Evolutionary conservation across 768 basidiomycete genomes (phyloP).

Genomic region (Filobasidium wieringae): DNA sequence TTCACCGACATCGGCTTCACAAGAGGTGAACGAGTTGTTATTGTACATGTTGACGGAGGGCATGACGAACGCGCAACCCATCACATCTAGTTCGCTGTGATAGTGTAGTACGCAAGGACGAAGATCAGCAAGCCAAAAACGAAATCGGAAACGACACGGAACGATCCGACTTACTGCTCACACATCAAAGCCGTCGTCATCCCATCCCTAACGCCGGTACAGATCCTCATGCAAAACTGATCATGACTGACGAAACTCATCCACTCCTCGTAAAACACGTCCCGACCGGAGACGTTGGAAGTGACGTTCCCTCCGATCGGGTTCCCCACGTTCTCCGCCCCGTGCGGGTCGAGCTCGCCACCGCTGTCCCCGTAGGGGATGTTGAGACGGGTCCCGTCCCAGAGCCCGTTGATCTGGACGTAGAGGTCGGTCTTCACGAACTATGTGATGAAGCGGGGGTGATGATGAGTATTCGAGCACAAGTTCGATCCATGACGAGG

Average conservation of each 20-base stretch:
- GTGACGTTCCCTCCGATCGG: slow-evolving; percentile 41
- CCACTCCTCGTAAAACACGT: slow-evolving; percentile 43
- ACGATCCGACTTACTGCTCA: slow-evolving; percentile 21
- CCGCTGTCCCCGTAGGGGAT: slow-evolving; percentile 36
- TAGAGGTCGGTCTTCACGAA: slow-evolving; percentile 45
- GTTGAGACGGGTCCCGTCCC: slow-evolving; percentile 43
- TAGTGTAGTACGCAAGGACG: not conserved
- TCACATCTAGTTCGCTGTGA: slow-evolving; percentile 31
- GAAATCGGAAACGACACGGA: not conserved
- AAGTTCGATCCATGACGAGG: not conserved
- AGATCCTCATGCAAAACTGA: slow-evolving; percentile 44
- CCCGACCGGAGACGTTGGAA: slow-evolving; percentile 35
- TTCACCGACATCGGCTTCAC: slow-evolving; percentile 42
- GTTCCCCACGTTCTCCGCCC: slow-evolving; percentile 39
- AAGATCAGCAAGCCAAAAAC: not conserved
- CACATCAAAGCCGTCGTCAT: slow-evolving; percentile 39
- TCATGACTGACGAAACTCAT: slow-evolving; percentile 43
- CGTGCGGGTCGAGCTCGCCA: slow-evolving; percentile 19
- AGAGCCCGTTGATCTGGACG: slow-evolving; percentile 45
- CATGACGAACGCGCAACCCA: slow-evolving; percentile 30
- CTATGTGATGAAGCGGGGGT: slow-evolving; percentile 19
- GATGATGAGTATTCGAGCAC: not conserved
- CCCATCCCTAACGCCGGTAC: slow-evolving; percentile 42
- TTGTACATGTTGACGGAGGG: slow-evolving; percentile 26
- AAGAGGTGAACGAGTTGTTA: slow-evolving; percentile 42